A percentile compares a stretch with the other conserved stretches of the same genome.
Conservation (phyloP, 2,329 filamentous ascomycete species). For the Xylariomycetidae sp. region DNA sequence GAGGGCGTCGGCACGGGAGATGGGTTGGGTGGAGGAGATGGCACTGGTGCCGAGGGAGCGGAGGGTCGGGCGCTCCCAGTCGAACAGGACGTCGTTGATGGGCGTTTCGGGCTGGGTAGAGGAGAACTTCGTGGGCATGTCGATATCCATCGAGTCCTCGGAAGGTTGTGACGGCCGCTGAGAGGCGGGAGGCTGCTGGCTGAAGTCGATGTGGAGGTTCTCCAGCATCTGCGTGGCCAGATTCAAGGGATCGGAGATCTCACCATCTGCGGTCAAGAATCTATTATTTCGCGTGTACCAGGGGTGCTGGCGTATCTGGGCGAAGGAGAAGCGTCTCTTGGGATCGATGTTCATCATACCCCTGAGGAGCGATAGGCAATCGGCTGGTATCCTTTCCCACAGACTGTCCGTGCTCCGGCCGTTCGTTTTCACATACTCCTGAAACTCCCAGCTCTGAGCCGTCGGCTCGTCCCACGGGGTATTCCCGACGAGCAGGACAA, state of each 20-base stretch:
- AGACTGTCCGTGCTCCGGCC: slow-evolving; percentile 81
- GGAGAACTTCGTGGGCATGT: slow-evolving; percentile 53
- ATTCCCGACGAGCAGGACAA: slow-evolving; percentile 91
- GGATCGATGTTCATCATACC: slow-evolving; percentile 89
- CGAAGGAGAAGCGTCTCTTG: slow-evolving; percentile 72
- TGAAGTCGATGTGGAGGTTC: slow-evolving; percentile 83
- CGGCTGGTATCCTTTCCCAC: slow-evolving; percentile 72
- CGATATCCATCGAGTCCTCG: slow-evolving; percentile 65
- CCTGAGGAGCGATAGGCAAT: slow-evolving; percentile 75
- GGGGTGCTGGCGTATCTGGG: slow-evolving; percentile 82
- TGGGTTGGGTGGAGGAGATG: slow-evolving; percentile 47
- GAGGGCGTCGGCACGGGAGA: slow-evolving; percentile 31
- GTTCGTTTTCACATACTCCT: slow-evolving; percentile 75
- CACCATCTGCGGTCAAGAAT: slow-evolving; percentile 70
- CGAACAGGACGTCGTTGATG: slow-evolving; percentile 70
- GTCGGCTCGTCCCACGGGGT: slow-evolving; percentile 97
- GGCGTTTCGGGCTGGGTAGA: slow-evolving; percentile 84
- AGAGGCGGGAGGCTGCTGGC: slow-evolving; percentile 53
- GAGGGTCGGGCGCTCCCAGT: slow-evolving; percentile 75
- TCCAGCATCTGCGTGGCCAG: slow-evolving; percentile 96
- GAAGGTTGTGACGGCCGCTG: slow-evolving; percentile 29
- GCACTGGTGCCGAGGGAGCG: slow-evolving; percentile 43
- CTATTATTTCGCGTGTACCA: slow-evolving; percentile 88
- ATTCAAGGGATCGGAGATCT: slow-evolving; percentile 70
- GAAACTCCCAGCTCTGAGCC: slow-evolving; percentile 79